Evolutionary conservation across 768 basidiomycete genomes (phyloP), one percentile per base, ranked within the genome.

Genomic region (Tricholoma bakamatsutake): DNA sequence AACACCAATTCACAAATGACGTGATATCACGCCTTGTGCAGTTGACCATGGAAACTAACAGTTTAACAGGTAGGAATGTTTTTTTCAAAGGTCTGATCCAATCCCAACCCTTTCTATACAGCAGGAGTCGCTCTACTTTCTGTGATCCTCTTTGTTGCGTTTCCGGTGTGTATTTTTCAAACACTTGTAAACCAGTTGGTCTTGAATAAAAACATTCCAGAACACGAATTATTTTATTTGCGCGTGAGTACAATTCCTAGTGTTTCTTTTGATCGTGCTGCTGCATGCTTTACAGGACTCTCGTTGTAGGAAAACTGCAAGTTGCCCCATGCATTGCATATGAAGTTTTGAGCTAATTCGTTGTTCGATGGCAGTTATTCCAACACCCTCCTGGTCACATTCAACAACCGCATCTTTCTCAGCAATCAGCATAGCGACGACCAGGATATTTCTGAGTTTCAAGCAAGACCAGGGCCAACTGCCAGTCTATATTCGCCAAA

Each of bases 81-180:
- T 24, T 24, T 24, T 24, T 24, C 21, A 24, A 24, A 24, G 21
- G 21, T 24, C 3, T 24, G 21, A 24, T 24, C 11, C 5, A 34
- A 4, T 8, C 9, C 24, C 18, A 18, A 35, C 42, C 17, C 33
- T 43, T 35, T 50, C 4, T 10, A 11, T 40, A 13, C 46, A 47
- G 34, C 48, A 17, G 53, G 52, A 2, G 46, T 59, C n/a, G 53
- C 55, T 21, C 7, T 52, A 10, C 13, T 52, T 27, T 18, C 50
- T 8, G 50, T 57, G n/a, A 31, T 51, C 30, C 56, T 64, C 13
- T 66, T 59, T 18, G 35, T 57, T 52, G 21, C 56, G 33, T 24
- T 45, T 28, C 56, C 50, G 17, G 56, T 57, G 28, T 11, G 56
- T 21, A 21, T 33, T 10, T 17, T 4, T 9, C 47, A 4, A 9